Base-by-base conservation (phyloP, 805 yeast species). In the Pichia membranifaciens region DNA sequence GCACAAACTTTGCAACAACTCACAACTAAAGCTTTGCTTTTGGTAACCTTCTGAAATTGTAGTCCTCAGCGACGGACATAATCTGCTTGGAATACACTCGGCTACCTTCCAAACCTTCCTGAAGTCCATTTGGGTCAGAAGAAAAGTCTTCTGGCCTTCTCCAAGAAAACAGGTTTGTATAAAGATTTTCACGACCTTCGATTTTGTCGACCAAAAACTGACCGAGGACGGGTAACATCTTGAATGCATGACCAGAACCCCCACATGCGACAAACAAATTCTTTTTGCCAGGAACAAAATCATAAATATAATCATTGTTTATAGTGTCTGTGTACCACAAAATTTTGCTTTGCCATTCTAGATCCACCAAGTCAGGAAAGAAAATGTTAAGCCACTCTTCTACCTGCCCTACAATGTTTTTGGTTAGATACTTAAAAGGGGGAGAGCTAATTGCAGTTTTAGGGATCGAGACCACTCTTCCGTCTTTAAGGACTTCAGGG, bases 231-330 rank as follows among this genome's bases (percentile, higher is more conserved):
- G 69, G 68, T 10, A 64, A 50, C 59, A 64, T 56, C 51, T 66
- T 65, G 54, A 66, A 66, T 0, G 63, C 68, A 54, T 66, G 70
- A 2, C 67, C 68, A 2, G 68, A 65, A 15, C 67, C 70, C 38
- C 70, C 69, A 54, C 59, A 52, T 1, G 66, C 64, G 22, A 65
- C 67, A 52, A 64, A 55, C 9, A 64, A 45, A 4, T 58, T 58
- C 17, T 60, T 55, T 36, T 57, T 58, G 4, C 50, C 51, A n/a
- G 70, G 68, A 25, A 63, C 67, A 54, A 50, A 64, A 50, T 64
- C 68, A 47, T 54, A 55, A 13, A 64, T 60, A 43, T 54, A 64
- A 41, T 64, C 64, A 43, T 60, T 60, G 48, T 64, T 60, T 35
- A 64, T 62, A 8, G 68, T 59, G 48, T 64, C 68, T 2, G 66